These are phyloP conservation scores for Pseudophaeomoniella oleicola DNA, from an alignment of 2,329 filamentous ascomycete species.

Conservation along the genomic window DNA sequence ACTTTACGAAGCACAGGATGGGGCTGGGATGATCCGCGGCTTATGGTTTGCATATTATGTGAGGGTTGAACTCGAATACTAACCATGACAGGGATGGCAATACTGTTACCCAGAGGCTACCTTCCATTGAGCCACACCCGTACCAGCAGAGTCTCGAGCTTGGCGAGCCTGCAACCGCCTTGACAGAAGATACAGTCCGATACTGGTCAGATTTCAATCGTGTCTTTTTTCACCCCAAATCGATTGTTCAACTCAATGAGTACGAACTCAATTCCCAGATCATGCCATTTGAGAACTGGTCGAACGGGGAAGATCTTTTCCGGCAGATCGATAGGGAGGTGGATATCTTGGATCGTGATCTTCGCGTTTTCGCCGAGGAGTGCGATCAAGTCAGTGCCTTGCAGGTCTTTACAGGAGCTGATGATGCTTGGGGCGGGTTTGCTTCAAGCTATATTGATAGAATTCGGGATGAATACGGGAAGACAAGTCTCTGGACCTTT, in stretches of 20 bases:
- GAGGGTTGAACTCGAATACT: background rate
- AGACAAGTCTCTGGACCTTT: constrained; percentile 77
- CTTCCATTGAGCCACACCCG: constrained; percentile 51
- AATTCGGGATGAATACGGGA: constrained; percentile 80
- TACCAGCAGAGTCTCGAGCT: constrained; percentile 72
- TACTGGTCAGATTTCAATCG: constrained; percentile 97
- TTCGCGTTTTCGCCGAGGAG: constrained; percentile 79
- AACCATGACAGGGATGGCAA: constrained; percentile 7
- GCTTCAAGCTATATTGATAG: constrained; percentile 58
- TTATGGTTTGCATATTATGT: constrained; percentile 24
- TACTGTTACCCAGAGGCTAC: constrained; percentile 49
- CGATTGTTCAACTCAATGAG: constrained; percentile 73
- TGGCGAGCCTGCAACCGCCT: constrained; percentile 46
- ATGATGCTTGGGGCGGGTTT: constrained; percentile 75
- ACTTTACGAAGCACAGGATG: constrained; percentile 52
- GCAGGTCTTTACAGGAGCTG: constrained; percentile 56
- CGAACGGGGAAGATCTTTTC: constrained; percentile 62
- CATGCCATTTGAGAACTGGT: constrained; percentile 70
- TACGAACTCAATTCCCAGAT: constrained; percentile 69
- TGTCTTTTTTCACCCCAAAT: constrained; percentile 81
- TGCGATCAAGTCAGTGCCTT: constrained; percentile 84
- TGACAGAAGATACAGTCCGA: constrained; percentile 59
- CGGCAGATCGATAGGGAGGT: constrained; percentile 59
- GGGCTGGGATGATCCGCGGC: constrained; percentile 19
- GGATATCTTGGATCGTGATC: constrained; percentile 79